Base-by-base conservation (phyloP, 164 flowering plant species). In the Vitis riparia region DNA sequence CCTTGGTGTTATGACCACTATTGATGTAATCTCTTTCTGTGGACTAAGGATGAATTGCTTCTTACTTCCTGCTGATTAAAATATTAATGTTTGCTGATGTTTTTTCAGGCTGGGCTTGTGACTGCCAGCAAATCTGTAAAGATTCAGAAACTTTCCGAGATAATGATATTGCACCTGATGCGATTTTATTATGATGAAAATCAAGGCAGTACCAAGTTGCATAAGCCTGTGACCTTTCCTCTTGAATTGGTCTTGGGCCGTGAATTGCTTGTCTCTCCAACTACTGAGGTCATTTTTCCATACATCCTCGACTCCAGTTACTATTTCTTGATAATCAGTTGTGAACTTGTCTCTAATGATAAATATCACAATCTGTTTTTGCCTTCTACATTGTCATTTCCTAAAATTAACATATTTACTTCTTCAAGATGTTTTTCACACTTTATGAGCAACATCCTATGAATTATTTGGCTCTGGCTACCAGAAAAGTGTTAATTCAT, bases 111-210 rank as follows among this genome's bases (percentile, higher is more conserved):
- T 69, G 88, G 85, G 48, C 80, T 91, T 10, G 99, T 91, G 68
- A 78, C 80, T 79, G 99, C 99, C 29, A 92, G 85, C 73, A 96
- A 93, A 73, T 86, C 94, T 50, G 75, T 91, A 8, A 82, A 88
- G 80, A 91, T 96, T 72, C 90, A 89, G 70, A 76, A 75, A n/a
- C 92, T 88, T 59, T 85, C 99, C 62, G 86, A 87, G 86, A 82
- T 96, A 63, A 79, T 96, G 99, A 88, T 96, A 70, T 68, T 96
- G 83, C 99, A 96, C 77, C 77, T 96, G 70, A 96, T 86, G 97
- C 92, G 99, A n/a, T 96, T 96, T 77, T 70, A 91, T 69, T 96
- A 90, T 82, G 44, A 37, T 6, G 97, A 95, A 73, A 86, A 82
- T 80, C 82, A 84, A 68, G 99, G 99, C 63, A 93, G 98, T 77